phyloP scores from a whole-genome alignment of 2,329 filamentous ascomycete genomes.

The Aspergillus amoenus region DNA sequence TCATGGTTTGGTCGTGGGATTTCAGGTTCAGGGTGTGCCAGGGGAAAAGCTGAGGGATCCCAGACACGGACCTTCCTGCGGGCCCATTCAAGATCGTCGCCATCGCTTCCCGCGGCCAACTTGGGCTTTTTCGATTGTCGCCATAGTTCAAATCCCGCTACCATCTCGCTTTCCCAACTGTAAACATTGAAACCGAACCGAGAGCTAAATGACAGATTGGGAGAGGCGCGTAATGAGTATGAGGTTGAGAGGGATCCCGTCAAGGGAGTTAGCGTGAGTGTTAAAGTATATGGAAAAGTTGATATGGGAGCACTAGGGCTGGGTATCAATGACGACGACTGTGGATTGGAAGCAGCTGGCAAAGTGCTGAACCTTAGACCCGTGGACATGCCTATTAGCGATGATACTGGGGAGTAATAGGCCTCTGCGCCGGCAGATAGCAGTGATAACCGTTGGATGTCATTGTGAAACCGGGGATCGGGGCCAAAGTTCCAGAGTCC shows the following conservation, averaged over 20 bases:
- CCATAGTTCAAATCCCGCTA: slow-evolving; percentile 92
- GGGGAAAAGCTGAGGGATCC: slow-evolving; percentile 21
- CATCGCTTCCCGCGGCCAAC: slow-evolving; percentile 30
- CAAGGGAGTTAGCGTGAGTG: slow-evolving; percentile 86
- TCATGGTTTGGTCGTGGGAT: slow-evolving; percentile 37
- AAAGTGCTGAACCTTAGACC: slow-evolving; percentile 88
- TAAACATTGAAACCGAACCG: slow-evolving; percentile 97
- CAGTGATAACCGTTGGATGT: slow-evolving; percentile 68
- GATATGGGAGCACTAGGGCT: slow-evolving; percentile 45
- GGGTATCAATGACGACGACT: slow-evolving; percentile 23
- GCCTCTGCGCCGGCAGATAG: slow-evolving; percentile 90
- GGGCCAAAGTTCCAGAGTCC: slow-evolving; percentile 94
- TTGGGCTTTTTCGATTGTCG: slow-evolving; percentile 50
- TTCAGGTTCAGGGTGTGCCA: slow-evolving; percentile 12
- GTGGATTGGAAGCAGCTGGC: slow-evolving; percentile 50
- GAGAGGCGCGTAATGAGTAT: slow-evolving; percentile 86
- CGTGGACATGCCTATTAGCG: slow-evolving; percentile 86
- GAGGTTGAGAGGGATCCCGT: slow-evolving; percentile 91
- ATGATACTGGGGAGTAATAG: slow-evolving; percentile 94
- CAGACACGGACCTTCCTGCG: slow-evolving; percentile 36
- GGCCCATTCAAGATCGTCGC: slow-evolving; percentile 46
- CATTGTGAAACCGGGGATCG: slow-evolving; percentile 46
- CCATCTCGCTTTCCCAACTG: slow-evolving; percentile 93
- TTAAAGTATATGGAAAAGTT: slow-evolving; percentile 90
- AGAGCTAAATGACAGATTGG: slow-evolving; percentile 79